Base-by-base conservation (phyloP, 768 basidiomycete genomes). In the Leccinum pellstonianum region DNA sequence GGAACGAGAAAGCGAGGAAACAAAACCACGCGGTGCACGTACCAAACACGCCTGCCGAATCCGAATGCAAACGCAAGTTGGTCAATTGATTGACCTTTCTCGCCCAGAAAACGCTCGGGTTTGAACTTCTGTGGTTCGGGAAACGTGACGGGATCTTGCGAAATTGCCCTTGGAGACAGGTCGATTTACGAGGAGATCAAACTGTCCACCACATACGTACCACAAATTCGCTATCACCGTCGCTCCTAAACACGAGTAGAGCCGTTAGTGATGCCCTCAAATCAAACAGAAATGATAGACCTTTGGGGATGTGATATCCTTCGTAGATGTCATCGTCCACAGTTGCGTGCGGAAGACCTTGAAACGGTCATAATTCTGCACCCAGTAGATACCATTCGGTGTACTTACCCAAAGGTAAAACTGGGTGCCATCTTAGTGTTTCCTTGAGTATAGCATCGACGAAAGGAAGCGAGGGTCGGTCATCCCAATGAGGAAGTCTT, bases 261-360 rank as follows among this genome's bases (percentile, higher is more conserved):
- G 46, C 5, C 15, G 15, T 62, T 9, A 41, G 23, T 15, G 8
- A 52, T 35, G 2, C 23, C 46, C n/a, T 60, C 41, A 47, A 8
- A 25, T 41, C 21, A 41, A 54, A 23, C 19, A 50, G 27, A 38
- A 38, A 50, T 6, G 25, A 35, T 31, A 78, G 69, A 63, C 82
- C 84, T 62, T 77, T 76, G 14, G 85, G 83, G 47, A 86, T 86
- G 6, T 80, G 61, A 56, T 81, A 80, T 23, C 79, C 76, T 50
- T 75, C 69, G 59, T 81, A 80, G 19, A 74, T 57, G 51, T 79
- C 80, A 56, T 80, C 79, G 35, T 75, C 64, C 3, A 77, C 77
- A 4, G 66, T 61, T 10, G 66, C 62, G 52, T 76, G 77, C 7
- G 73, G 70, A 19, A 74, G 54, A 8, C 70, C 73, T 69, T 49